A percentile compares a stretch with the other conserved stretches of the same genome.
Evolutionary conservation across 768 basidiomycete species (phyloP).

Genomic region (Serendipita sp.): DNA sequence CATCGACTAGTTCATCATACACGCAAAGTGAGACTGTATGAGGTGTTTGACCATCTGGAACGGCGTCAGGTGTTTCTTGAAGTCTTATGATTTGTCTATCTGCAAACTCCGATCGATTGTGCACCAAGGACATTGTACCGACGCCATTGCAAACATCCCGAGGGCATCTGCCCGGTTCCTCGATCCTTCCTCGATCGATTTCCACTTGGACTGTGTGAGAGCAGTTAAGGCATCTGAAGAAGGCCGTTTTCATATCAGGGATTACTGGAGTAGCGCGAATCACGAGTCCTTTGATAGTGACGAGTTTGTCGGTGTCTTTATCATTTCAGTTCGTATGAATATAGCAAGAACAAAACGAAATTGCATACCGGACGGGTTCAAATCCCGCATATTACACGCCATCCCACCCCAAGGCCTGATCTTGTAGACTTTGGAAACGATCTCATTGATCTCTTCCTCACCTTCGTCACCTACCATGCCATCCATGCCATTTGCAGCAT

Average conservation of each 20-base stretch:
- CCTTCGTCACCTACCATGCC: slow-evolving; percentile 65
- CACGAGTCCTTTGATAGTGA: slow-evolving; percentile 89
- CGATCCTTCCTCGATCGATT: slow-evolving; percentile 95
- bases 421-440: slow-evolving; percentile 80
- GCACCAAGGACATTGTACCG: slow-evolving; percentile 87
- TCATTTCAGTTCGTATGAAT: background rate
- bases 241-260: slow-evolving; percentile 96
- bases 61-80: slow-evolving; percentile 95
- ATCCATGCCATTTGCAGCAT: slow-evolving; percentile 51
- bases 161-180: slow-evolving; percentile 82
- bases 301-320: slow-evolving; percentile 93
- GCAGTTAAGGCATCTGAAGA: slow-evolving; percentile 94
- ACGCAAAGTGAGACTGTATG: slow-evolving; percentile 93
- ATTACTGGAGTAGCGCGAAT: slow-evolving; percentile 96
- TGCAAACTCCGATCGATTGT: slow-evolving; percentile 93
- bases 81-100: slow-evolving; percentile 90
- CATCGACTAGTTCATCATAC: slow-evolving; percentile 96
- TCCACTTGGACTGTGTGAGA: slow-evolving; percentile 95
- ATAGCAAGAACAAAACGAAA: too few relatives aligned
- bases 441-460: slow-evolving; percentile 76
- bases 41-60: slow-evolving; percentile 96
- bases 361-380: slow-evolving; percentile 74
- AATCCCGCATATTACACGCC: slow-evolving; percentile 81
- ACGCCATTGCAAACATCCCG: slow-evolving; percentile 80
- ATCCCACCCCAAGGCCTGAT: slow-evolving; percentile 79